phyloP scores from a whole-genome alignment of 1,284 basidiomycete species.

The Ustilago bromivora region DNA sequence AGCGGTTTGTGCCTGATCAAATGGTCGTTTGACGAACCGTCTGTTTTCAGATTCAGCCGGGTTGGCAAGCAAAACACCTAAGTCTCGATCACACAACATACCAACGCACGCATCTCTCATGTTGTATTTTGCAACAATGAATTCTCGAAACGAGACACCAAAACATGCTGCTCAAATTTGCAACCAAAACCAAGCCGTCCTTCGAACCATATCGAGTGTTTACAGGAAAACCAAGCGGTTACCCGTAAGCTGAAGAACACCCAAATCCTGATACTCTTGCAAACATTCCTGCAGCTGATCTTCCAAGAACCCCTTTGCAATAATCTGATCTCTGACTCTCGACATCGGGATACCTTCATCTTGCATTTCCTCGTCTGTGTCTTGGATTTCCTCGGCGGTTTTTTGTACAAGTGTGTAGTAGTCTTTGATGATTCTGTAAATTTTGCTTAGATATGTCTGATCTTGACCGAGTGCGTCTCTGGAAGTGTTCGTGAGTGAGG shows the following conservation, averaged over 20 bases:
- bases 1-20: too few species aligned
- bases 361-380: constrained; percentile 9
- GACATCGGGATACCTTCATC: constrained; percentile 14
- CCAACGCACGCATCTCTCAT: too few species aligned
- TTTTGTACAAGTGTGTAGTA: constrained; percentile 18
- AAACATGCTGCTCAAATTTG: too few species aligned
- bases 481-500: constrained; percentile 9
- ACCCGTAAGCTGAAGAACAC: constrained; percentile 31
- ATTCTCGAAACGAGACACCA: too few species aligned
- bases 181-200: too few species aligned
- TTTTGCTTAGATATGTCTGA: constrained; percentile 58
- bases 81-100: too few species aligned
- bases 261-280: constrained; percentile 45
- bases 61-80: too few species aligned
- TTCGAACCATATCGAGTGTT: not conserved
- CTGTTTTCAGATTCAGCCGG: too few species aligned
- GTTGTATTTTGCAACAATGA: too few species aligned
- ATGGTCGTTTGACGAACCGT: too few species aligned
- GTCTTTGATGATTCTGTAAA: constrained; percentile 67
- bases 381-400: constrained; percentile 6
- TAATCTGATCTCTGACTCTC: constrained; percentile 21
- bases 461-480: constrained; percentile 41
- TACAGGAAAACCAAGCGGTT: constrained; percentile 37
- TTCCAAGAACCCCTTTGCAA: constrained; percentile 48
- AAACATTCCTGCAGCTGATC: constrained; percentile 55